Conservation (phyloP, 108 stramenopile species). For the Nitzschia palea region DNA sequence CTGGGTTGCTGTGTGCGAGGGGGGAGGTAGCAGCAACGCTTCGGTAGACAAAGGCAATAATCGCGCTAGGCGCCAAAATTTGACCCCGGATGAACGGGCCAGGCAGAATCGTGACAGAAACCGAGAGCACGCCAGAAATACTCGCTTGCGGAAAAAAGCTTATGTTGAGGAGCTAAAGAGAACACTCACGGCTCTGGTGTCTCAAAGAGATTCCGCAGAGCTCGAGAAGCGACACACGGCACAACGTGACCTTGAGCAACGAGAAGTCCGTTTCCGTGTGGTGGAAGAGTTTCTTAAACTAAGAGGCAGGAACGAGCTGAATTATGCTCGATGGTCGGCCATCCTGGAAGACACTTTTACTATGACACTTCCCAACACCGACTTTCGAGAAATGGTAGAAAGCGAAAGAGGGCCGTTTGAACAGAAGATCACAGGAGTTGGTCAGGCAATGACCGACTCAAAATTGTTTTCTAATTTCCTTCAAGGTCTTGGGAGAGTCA, state of each 20-base stretch:
- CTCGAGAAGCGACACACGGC: slow-evolving; percentile 63
- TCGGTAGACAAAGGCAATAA: slow-evolving; percentile 55
- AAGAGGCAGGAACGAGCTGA: slow-evolving; percentile 67
- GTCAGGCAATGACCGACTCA: slow-evolving; percentile 73
- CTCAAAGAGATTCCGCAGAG: slow-evolving; percentile 74
- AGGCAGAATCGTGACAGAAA: slow-evolving; percentile 93
- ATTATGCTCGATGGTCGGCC: slow-evolving; percentile 75
- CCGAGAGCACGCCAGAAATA: slow-evolving; percentile 96
- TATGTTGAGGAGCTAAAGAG: slow-evolving; percentile 92
- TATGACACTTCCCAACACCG: slow-evolving; percentile 66
- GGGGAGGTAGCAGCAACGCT: not conserved
- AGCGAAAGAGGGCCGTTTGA: slow-evolving; percentile 28
- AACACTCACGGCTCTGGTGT: slow-evolving; percentile 79
- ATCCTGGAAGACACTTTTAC: slow-evolving; percentile 81
- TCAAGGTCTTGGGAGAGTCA: slow-evolving; percentile 44
- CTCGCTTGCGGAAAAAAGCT: slow-evolving; percentile 95
- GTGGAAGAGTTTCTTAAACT: slow-evolving; percentile 86
- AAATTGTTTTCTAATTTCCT: slow-evolving; percentile 49
- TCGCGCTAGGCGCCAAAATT: slow-evolving; percentile 66
- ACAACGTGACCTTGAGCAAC: slow-evolving; percentile 74
- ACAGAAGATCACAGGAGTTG: slow-evolving; percentile 61
- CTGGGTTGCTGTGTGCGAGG: slow-evolving; percentile 80
- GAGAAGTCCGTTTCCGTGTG: slow-evolving; percentile 83
- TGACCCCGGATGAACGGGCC: slow-evolving; percentile 86
- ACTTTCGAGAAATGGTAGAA: slow-evolving; percentile 62